phyloP scores from a whole-genome alignment of 352 stramenopile species.

The Globisporangium carolinianum region DNA sequence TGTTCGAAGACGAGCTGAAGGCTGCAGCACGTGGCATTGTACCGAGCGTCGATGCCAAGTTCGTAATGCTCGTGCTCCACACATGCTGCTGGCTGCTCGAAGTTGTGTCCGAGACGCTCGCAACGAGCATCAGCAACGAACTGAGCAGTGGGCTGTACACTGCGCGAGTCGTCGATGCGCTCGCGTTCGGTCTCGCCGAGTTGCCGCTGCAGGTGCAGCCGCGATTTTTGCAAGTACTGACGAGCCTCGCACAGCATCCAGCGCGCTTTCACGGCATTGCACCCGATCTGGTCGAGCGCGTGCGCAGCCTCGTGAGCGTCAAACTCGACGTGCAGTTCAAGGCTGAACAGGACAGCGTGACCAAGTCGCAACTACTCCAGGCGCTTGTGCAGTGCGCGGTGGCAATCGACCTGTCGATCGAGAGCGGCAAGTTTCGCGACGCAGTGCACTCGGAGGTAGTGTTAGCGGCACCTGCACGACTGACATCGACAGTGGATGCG shows the following conservation, averaged over 20 bases:
- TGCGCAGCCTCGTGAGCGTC: slow-evolving; percentile 30
- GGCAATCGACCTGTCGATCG: slow-evolving; percentile 46
- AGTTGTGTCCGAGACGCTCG: slow-evolving; percentile 4
- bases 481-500: not conserved
- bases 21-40: not conserved
- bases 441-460: not conserved
- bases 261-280: slow-evolving; percentile 31
- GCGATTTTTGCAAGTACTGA: slow-evolving; percentile 31
- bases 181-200: slow-evolving; percentile 22
- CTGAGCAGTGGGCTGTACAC: slow-evolving; percentile 19
- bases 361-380: slow-evolving; percentile 63
- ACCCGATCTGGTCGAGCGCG: slow-evolving; percentile 24
- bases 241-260: slow-evolving; percentile 27
- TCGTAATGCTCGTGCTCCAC: slow-evolving; percentile 18
- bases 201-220: slow-evolving; percentile 40
- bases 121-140: not conserved
- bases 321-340: slow-evolving; percentile 49
- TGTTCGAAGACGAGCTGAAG: slow-evolving; percentile 34
- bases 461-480: not conserved
- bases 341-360: slow-evolving; percentile 35
- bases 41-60: slow-evolving; percentile 3
- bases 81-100: slow-evolving; percentile 34
- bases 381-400: slow-evolving; percentile 49
- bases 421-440: slow-evolving; percentile 18
- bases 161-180: slow-evolving; percentile 21